Base-by-base conservation (phyloP, 116 monocot genomes). In the Dioscorea cayenensis region DNA sequence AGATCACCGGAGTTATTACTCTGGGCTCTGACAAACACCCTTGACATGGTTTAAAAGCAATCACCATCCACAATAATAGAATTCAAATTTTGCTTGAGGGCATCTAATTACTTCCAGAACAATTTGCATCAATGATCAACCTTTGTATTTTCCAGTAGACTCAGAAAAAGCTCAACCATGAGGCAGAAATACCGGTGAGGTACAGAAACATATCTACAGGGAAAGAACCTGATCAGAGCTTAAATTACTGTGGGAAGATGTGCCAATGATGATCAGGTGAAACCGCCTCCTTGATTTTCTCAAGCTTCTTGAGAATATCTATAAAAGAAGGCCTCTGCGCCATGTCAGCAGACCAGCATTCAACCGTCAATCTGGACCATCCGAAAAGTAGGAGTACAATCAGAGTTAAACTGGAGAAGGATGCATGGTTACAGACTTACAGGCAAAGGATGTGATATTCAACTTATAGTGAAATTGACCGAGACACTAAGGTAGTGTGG, bases 241-340 rank as follows among this genome's bases (percentile, higher is more conserved):
- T 58, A 25, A 18, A 2, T 62, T 72, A 49, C 43, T 71, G 61
- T 14, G 60, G 14, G 20, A 92, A 92, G 62, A 95, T 70, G 71
- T 85, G 81, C 87, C 92, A 92, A 60, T 92, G 88, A 74, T 92
- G 86, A 70, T 97, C 90, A 11, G 76, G 71, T 23, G 84, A 59
- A 49, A 85, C 3, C 50, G 51, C 82, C 10, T 93, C 97, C 81
- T 90, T 97, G 73, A 88, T 88, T 72, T 85, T 97, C 71, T 97
- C 97, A 8, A 97, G 93, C 64, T 60, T 85, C 81, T 86, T 93
- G 49, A 97, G 88, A 49, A 96, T 92, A n/a, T 92, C 96, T 49
- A 96, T 62, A 66, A 97, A 97, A 64, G 88, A 74, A 2, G 97
- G 97, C 66, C 97, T 86, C 50, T 79, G 51, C 63, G 72, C 81